phyloP scores from a whole-genome alignment of 306 rosid genomes.

The Cicer cuneatum region DNA sequence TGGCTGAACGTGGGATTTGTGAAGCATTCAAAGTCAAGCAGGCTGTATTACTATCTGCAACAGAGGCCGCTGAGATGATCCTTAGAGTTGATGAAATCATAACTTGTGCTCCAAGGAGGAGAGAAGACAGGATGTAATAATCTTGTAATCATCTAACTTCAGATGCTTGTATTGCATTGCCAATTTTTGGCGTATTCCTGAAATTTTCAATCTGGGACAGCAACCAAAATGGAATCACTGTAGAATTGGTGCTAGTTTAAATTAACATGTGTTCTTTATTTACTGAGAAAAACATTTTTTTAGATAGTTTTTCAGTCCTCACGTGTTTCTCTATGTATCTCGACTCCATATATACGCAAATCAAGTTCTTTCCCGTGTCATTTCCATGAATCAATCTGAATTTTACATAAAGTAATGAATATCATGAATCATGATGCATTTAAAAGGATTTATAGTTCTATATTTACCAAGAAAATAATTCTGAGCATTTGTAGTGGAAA shows the following conservation, averaged over 20 bases:
- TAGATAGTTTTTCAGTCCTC: no score
- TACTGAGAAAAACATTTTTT: no score
- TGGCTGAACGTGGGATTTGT: conserved; percentile 78
- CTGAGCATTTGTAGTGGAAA: no score
- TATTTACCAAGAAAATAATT: no score
- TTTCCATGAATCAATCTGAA: no score
- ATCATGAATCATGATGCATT: no score
- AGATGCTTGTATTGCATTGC: conserved; percentile 18
- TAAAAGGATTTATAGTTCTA: no score
- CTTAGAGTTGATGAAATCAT: conserved; percentile 97
- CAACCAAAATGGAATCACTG: background rate
- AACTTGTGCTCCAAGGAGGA: conserved; percentile 93
- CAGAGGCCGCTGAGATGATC: conserved; percentile 98
- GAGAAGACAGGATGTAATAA: conserved; percentile 90
- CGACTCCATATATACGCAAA: no score
- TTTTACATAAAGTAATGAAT: no score
- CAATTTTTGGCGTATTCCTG: background rate
- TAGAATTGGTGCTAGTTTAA: background rate
- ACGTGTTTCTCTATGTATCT: no score
- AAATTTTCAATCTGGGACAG: background rate
- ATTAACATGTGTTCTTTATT: no score
- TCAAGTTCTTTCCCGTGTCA: no score
- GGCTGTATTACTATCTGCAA: conserved; percentile 87
- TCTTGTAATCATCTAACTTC: conserved; percentile 25
- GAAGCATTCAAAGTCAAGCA: conserved; percentile 96